A percentile compares a stretch with the other conserved stretches of the same genome.
Conservation (phyloP, 306 rosid genomes). For the Parietaria judaica region DNA sequence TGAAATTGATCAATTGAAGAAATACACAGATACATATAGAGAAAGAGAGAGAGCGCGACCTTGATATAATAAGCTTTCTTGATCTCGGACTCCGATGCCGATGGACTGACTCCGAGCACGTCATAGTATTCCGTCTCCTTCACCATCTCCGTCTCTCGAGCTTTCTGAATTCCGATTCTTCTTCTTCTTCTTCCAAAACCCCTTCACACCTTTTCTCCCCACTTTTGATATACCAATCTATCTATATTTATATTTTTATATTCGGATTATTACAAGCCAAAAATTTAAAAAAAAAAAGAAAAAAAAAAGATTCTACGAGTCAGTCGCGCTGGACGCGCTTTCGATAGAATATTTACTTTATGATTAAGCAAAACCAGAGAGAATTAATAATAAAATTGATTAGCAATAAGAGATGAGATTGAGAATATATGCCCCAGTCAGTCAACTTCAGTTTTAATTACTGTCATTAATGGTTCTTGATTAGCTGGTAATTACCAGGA, state of each 20-base stretch:
- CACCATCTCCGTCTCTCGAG: slow-evolving; percentile 47
- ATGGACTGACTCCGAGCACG: slow-evolving; percentile 79
- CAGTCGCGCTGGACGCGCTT: no score
- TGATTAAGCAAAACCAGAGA: no score
- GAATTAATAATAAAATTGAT: no score
- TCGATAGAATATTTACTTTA: neutral
- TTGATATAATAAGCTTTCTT: slow-evolving; percentile 95
- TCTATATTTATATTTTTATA: neutral
- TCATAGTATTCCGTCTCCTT: slow-evolving; percentile 95
- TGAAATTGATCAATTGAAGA: neutral
- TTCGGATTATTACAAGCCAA: neutral
- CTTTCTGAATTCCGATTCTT: neutral
- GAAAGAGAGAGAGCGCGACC: slow-evolving; percentile 30
- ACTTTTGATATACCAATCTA: neutral
- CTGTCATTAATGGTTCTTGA: no score
- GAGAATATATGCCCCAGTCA: no score
- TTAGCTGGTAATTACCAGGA: no score
- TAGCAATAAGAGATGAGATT: no score
- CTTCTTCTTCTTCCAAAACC: neutral
- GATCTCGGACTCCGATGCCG: slow-evolving; percentile 86
- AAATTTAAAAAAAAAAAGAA: no score
- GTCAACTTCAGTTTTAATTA: no score
- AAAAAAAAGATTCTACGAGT: no score
- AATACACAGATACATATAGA: neutral
- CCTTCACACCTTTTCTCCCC: neutral